Conservation (phyloP, 208 protist genomes). For the Leishmania braziliensis region DNA sequence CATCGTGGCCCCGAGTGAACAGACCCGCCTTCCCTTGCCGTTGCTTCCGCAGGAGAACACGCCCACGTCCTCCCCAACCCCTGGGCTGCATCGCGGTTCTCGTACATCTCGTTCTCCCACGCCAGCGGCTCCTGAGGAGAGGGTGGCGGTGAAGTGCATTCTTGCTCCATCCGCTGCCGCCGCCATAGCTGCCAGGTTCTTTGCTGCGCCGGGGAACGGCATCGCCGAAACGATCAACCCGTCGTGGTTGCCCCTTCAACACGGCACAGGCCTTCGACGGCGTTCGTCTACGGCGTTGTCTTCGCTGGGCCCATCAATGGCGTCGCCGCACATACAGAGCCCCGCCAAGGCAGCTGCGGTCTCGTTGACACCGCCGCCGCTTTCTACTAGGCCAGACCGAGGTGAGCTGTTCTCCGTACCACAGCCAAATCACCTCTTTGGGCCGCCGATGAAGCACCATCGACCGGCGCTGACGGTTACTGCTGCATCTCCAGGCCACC, state of each 20-base stretch:
- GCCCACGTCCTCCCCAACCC: neutral
- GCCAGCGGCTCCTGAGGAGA: neutral
- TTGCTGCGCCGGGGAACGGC: neutral
- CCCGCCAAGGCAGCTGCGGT: neutral
- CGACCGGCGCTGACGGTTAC: neutral
- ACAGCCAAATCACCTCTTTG: neutral
- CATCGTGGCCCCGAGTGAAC: slow-evolving; percentile 2
- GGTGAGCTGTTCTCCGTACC: neutral
- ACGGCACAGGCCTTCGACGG: neutral
- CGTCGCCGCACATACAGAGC: neutral
- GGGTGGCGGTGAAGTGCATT: neutral
- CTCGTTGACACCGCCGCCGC: neutral
- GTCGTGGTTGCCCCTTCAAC: neutral
- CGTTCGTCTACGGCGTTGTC: neutral
- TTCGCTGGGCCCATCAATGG: neutral
- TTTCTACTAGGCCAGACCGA: neutral
- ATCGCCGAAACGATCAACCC: neutral
- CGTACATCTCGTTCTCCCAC: neutral
- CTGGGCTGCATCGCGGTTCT: neutral
- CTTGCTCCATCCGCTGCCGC: slow-evolving; percentile 8
- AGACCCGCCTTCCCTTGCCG: neutral
- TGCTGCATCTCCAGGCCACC: neutral
- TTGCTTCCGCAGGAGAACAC: neutral
- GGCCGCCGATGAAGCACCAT: neutral
- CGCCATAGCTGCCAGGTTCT: neutral